Evolutionary conservation across 352 stramenopile species (phyloP).

Genomic region (Blastocystis hominis): DNA sequence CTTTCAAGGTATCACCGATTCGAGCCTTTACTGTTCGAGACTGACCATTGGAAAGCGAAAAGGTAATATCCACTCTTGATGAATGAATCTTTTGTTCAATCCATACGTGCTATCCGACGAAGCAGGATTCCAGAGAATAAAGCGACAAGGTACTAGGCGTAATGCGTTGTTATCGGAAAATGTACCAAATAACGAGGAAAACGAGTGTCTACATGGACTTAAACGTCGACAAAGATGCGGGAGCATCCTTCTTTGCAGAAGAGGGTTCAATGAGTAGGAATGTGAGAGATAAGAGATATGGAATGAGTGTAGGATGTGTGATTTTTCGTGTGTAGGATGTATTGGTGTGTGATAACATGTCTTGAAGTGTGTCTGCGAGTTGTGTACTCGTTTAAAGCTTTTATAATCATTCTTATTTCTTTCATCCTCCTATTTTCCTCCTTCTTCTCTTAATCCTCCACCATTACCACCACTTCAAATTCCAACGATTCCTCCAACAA

Average conservation of each 20-base stretch:
- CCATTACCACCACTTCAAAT: not conserved
- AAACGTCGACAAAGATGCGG: not conserved
- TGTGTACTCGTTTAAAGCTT: no score
- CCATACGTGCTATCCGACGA: not conserved
- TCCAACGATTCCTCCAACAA: not conserved
- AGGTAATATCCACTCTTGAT: constrained; percentile 35
- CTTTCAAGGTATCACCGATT: constrained; percentile 22
- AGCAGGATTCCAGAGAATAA: not conserved
- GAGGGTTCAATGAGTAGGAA: no score
- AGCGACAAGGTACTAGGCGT: not conserved
- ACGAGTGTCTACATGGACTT: not conserved
- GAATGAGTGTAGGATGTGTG: no score
- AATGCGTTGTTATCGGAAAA: not conserved
- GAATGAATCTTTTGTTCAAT: not conserved
- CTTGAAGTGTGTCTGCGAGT: no score
- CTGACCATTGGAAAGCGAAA: not conserved
- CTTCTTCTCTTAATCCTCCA: not conserved
- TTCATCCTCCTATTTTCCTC: not conserved
- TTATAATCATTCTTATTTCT: no score
- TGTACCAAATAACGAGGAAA: not conserved
- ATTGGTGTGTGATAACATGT: no score
- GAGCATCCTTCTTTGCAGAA: no score
- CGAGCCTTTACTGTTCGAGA: not conserved
- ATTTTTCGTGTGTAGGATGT: no score
- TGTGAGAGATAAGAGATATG: no score